Percentiles rank a stretch among this genome's conserved stretches.
phyloP scores from a whole-genome alignment of 2,329 filamentous ascomycete species.

The Aspergillus alliaceus region DNA sequence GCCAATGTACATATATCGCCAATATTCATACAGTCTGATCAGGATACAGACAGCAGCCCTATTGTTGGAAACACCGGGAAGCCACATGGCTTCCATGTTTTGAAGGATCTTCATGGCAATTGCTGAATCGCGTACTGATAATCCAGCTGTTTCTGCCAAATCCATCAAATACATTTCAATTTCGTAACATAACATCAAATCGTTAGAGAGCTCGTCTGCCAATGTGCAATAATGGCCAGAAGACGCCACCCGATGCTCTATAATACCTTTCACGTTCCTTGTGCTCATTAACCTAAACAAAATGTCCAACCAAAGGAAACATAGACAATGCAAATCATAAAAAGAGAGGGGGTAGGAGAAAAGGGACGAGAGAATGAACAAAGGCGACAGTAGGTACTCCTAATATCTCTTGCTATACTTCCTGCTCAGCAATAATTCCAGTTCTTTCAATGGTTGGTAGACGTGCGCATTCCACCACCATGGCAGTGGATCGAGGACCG shows the following conservation, averaged over 20 bases:
- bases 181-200: background rate
- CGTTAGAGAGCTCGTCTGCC: background rate
- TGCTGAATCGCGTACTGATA: background rate
- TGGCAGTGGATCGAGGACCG: constrained; percentile 57
- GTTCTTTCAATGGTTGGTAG: constrained; percentile 50
- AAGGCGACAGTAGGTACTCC: background rate
- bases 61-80: background rate
- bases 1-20: background rate
- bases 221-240: background rate
- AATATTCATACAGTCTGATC: background rate
- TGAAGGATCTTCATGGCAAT: background rate
- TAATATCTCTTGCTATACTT: background rate
- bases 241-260: background rate
- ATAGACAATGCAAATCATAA: background rate
- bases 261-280: background rate
- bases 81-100: no score
- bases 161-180: background rate
- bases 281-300: background rate
- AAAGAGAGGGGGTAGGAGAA: background rate
- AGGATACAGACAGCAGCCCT: no score
- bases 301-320: background rate
- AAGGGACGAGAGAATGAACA: background rate
- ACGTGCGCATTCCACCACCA: constrained; percentile 59
- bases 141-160: background rate
- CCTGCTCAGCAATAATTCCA: constrained; percentile 9